phyloP scores from a whole-genome alignment of 768 basidiomycete genomes.

The Hydnum rufescens region DNA sequence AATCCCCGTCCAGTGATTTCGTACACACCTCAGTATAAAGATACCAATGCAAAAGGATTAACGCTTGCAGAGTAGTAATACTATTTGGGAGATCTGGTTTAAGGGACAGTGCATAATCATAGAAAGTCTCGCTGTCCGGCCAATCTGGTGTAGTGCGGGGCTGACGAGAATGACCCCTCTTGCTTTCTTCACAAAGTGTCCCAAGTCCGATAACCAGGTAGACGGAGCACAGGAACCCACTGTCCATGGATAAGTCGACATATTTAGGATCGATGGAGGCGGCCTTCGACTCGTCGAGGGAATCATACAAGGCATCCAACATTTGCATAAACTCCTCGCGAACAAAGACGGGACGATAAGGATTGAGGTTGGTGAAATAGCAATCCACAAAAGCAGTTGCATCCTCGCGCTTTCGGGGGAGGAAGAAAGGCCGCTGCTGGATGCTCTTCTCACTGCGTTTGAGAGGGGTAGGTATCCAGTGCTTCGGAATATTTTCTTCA shows the following conservation, averaged over 20 bases:
- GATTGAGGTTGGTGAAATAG: constrained; percentile 60
- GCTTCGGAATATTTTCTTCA: neutral
- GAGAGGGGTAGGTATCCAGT: neutral
- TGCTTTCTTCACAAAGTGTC: constrained; percentile 32
- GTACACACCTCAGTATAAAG: constrained; percentile 60
- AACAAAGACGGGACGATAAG: constrained; percentile 58
- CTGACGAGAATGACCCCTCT: constrained; percentile 29
- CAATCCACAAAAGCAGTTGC: constrained; percentile 40
- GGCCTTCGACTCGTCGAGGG: constrained; percentile 15
- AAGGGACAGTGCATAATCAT: constrained; percentile 52
- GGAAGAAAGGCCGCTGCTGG: constrained; percentile 25
- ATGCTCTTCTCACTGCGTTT: neutral
- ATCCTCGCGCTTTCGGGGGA: constrained; percentile 59
- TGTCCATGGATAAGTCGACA: constrained; percentile 23
- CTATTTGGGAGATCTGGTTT: constrained; percentile 74
- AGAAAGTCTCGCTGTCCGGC: constrained; percentile 74
- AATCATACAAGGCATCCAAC: constrained; percentile 45
- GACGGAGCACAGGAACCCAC: constrained; percentile 58
- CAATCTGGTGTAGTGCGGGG: constrained; percentile 23
- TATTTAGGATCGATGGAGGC: neutral
- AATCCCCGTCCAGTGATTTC: neutral
- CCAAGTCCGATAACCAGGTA: constrained; percentile 66
- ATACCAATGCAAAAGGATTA: constrained; percentile 76
- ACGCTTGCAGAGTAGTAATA: constrained; percentile 60
- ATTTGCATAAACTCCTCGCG: constrained; percentile 47